Base-by-base conservation (phyloP, 371 early-diverging fungal genomes). In the Basidiobolus heterosporus region DNA sequence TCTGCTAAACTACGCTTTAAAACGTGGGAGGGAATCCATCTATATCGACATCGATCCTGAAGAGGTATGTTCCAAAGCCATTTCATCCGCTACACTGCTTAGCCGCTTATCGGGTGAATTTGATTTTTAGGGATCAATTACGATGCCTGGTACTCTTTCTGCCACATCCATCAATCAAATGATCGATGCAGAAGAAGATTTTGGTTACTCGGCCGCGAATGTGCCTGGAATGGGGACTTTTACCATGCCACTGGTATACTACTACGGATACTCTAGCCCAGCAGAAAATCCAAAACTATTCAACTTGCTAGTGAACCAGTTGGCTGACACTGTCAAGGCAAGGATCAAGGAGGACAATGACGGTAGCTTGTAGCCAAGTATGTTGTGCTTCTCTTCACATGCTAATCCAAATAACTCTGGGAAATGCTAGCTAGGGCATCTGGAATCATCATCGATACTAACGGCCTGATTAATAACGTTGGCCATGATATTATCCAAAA, bases 161-260 rank as follows among this genome's bases (percentile, higher is more conserved):
- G 93, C 88, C 0, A 80, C 82, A 0, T 70, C 77, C 0, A 65
- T 92, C 3, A 66, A 66, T 21, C 73, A 83, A 17, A 66, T 77
- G 20, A 69, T 94, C 16, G 91, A 88, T 50, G 67, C 81, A 0
- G 91, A 92, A 53, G 85, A 87, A 53, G 91, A 83, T 8, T 80
- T 93, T 55, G 76, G 79, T 8, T 78, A 78, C 11, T 78, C 82
- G n/a, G 80, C 76, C 11, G 74, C 72, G 24, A 58, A 44, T 2
- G 72, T 79, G 2, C 75, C 78, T 1, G 73, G 75, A 0, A 67
- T 71, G 37, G 80, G 79, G 19, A 70, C 72, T 14, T 69, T 78
- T 0, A 75, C 75, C 0, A 73, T 81, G 57, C 93, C 97, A 17
- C 46, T 91, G 9, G 85, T 77, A 3, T 91, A 83, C 55, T 92